phyloP scores from a whole-genome alignment of 2,329 filamentous ascomycete genomes.

The Microdochium bolleyi region DNA sequence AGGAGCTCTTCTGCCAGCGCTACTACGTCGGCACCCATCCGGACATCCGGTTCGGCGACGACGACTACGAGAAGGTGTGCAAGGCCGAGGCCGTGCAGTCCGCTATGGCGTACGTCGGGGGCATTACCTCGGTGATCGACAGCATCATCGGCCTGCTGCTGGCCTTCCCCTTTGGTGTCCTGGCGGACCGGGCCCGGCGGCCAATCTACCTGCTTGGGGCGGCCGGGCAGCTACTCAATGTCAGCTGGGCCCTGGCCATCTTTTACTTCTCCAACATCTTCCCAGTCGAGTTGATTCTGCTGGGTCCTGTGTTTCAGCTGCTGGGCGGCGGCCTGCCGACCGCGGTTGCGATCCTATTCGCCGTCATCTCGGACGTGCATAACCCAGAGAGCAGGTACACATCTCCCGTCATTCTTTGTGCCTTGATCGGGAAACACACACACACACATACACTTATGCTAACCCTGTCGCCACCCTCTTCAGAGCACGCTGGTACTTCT shows the following conservation, averaged over 20 bases:
- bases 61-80: slow-evolving; percentile 7
- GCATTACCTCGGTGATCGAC: slow-evolving; percentile 3
- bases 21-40: neutral
- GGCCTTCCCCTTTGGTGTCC: slow-evolving; percentile 8
- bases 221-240: slow-evolving; percentile 1
- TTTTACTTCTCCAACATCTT: slow-evolving; percentile 2
- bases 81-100: slow-evolving; percentile 6
- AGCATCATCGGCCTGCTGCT: slow-evolving; percentile 6
- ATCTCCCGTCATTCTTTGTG: neutral
- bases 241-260: slow-evolving; percentile 3
- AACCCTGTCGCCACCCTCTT: no score
- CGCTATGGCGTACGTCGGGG: slow-evolving; percentile 5
- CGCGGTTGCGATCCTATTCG: slow-evolving; percentile 3
- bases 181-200: slow-evolving; percentile 8
- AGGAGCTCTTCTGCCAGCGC: slow-evolving; percentile 5
- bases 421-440: no score
- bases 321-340: slow-evolving; percentile 4
- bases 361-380: slow-evolving; percentile 4
- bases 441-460: no score
- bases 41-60: neutral
- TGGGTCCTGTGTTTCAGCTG: slow-evolving; percentile 3
- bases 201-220: slow-evolving; percentile 6
- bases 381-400: slow-evolving; percentile 5
- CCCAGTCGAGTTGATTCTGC: slow-evolving; percentile 2
- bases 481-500: slow-evolving; percentile 9